Base-by-base conservation (phyloP, 768 basidiomycete species). In the Russula sp. region DNA sequence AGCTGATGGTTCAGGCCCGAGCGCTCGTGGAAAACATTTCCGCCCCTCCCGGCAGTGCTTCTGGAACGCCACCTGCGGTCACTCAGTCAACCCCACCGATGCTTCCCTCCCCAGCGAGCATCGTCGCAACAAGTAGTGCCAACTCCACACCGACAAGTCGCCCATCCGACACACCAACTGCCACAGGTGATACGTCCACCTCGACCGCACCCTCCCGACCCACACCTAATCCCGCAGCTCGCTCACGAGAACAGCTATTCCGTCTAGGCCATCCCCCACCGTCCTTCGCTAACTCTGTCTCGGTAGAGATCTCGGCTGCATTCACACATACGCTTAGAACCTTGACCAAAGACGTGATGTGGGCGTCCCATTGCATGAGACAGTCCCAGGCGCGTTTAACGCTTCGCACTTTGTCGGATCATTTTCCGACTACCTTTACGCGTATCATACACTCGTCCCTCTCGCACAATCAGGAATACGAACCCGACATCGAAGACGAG, bases 401-500 rank as follows among this genome's bases (percentile, higher is more conserved):
- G 39, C 80, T 91, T 5, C 84, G 88, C 8, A 77, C 85, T 52
- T 72, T 92, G 73, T 79, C 84, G 9, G 83, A 84, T 40, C 84
- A 85, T 75, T 92, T 87, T 74, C 90, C 90, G 31, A 80, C 77
- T 35, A 91, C 90, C 0, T 89, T 87, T 71, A 80, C 85, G 10
- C 85, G 90, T 51, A 82, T 91, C 79, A 79, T 89, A 68, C 76
- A 84, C 64, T 83, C 86, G 27, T 84, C 82, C 27, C 75, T 89
- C 55, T 75, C 79, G 0, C 77, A 81, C 0, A 78, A 79, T 16
- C 89, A 92, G 66, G 89, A 92, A 72, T 80, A 87, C 59, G 88
- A 91, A 65, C 86, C 87, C 11, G 89, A 91, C 66, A 83, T 91
- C 57, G 89, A 91, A 71, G 90, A 92, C 68, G 87, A 90, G 66